Conservation (phyloP, 1,284 basidiomycete genomes). For the Gymnopus androsaceus region DNA sequence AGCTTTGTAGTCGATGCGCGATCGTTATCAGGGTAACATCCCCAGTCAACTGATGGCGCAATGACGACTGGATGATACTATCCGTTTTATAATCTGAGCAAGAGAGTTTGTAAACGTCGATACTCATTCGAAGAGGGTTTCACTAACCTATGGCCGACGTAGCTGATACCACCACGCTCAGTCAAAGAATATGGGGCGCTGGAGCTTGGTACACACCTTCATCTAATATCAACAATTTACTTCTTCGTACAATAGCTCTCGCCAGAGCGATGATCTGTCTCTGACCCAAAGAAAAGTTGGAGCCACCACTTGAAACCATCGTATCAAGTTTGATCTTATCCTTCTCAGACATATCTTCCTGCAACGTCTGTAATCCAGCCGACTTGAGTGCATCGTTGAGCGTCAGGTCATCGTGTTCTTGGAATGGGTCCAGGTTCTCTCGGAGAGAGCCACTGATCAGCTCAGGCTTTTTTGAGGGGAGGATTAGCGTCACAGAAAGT, state of each 20-base stretch:
- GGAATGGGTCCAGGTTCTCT: constrained; percentile 71
- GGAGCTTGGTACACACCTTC: constrained; percentile 52
- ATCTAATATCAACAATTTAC: constrained; percentile 62
- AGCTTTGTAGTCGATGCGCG: constrained; percentile 12
- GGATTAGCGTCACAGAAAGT: not conserved
- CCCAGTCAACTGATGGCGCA: constrained; percentile 2
- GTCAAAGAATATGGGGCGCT: not conserved
- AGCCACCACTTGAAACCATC: constrained; percentile 57
- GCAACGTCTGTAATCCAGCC: constrained; percentile 55
- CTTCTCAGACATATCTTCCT: constrained; percentile 47
- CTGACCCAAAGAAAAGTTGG: constrained; percentile 29
- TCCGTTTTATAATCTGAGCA: constrained; percentile 14
- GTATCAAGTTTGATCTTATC: constrained; percentile 53
- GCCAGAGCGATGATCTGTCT: constrained; percentile 41
- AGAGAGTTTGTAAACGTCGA: not conserved
- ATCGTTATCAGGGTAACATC: constrained; percentile 14
- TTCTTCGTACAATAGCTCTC: constrained; percentile 41
- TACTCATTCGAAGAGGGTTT: not conserved
- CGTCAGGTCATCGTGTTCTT: constrained; percentile 67
- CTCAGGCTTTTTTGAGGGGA: constrained; percentile 56
- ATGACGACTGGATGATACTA: constrained; percentile 10
- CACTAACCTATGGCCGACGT: constrained; percentile 52
- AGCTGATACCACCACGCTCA: constrained; percentile 30
- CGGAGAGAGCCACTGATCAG: constrained; percentile 60
- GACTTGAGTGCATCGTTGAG: constrained; percentile 58